Conservation (phyloP, 192 early-diverging fungal species). For the Linnemannia schmuckeri region DNA sequence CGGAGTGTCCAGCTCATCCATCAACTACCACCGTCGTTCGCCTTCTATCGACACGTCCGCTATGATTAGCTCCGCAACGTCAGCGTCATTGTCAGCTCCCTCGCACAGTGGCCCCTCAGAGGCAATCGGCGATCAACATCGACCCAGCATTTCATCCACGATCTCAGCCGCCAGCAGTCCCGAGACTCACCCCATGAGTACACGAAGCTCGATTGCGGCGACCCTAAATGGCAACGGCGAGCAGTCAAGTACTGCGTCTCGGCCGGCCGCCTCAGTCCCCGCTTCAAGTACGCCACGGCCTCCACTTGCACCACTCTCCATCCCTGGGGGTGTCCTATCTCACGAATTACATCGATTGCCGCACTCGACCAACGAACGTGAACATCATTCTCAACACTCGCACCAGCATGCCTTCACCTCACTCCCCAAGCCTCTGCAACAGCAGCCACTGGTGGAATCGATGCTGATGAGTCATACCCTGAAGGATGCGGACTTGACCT, state of each 20-base stretch:
- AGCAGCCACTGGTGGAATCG: not conserved
- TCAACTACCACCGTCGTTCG: conserved; percentile 46
- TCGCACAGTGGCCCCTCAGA: not conserved
- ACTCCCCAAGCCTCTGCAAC: conserved; percentile 6
- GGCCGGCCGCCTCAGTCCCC: not conserved
- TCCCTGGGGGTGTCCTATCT: not conserved
- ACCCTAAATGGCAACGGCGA: not conserved
- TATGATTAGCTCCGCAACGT: not conserved
- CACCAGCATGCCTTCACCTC: conserved; percentile 9
- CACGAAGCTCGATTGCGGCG: not conserved
- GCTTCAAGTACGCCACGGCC: not conserved
- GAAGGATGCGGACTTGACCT: conserved; percentile 27
- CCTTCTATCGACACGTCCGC: conserved; percentile 37
- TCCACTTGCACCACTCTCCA: not conserved
- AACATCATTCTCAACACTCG: conserved; percentile 12
- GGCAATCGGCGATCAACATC: conserved; percentile 2
- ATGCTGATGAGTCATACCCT: conserved; percentile 26
- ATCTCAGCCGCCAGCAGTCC: not conserved
- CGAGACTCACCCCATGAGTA: not conserved
- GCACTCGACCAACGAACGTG: conserved; percentile 8
- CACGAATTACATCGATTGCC: conserved; percentile 13
- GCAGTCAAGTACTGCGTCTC: not conserved
- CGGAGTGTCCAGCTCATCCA: conserved; percentile 52
- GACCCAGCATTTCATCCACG: not conserved
- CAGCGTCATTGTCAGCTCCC: conserved; percentile 10